Conservation (phyloP, 441 rosid species). For the Brassica balearica region DNA sequence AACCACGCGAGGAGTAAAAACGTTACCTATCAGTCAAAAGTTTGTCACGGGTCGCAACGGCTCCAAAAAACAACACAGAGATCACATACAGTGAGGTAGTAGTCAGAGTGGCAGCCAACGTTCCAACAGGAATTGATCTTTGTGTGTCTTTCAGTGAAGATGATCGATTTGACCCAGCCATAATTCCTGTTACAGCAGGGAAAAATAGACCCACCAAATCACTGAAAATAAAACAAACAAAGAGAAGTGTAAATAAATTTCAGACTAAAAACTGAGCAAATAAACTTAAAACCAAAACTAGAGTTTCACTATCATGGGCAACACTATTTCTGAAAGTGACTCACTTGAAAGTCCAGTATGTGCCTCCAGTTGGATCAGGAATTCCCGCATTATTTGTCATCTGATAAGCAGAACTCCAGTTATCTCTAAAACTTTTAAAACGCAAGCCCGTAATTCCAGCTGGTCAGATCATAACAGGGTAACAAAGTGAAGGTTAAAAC, state of each 20-base stretch:
- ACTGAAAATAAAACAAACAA: constrained; percentile 54
- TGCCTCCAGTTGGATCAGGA: constrained; percentile 79
- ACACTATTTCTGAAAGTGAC: constrained; percentile 38
- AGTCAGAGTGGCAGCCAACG: constrained; percentile 91
- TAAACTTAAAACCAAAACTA: constrained; percentile 24
- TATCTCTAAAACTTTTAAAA: constrained; percentile 74
- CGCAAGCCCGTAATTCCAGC: constrained; percentile 89
- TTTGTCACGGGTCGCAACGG: constrained; percentile 85
- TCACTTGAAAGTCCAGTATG: constrained; percentile 91
- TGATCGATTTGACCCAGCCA: constrained; percentile 99
- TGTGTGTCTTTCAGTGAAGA: constrained; percentile 97
- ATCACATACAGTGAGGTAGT: constrained; percentile 79
- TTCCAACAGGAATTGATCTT: constrained; percentile 93
- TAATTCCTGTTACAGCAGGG: constrained; percentile 99
- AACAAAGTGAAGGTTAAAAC: constrained; percentile 31
- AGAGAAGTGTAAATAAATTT: constrained; percentile 30
- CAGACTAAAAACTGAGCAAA: constrained; percentile 29
- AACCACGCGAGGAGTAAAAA: constrained; percentile 15
- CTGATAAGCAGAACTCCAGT: constrained; percentile 88
- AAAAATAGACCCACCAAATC: constrained; percentile 97
- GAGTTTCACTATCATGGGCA: constrained; percentile 24
- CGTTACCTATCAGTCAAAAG: constrained; percentile 95
- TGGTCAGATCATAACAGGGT: constrained; percentile 50
- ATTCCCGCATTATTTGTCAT: constrained; percentile 88
- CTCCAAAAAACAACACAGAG: constrained; percentile 85